Conservation (phyloP, 2,329 filamentous ascomycete species). For the Aspergillus chevalieri region DNA sequence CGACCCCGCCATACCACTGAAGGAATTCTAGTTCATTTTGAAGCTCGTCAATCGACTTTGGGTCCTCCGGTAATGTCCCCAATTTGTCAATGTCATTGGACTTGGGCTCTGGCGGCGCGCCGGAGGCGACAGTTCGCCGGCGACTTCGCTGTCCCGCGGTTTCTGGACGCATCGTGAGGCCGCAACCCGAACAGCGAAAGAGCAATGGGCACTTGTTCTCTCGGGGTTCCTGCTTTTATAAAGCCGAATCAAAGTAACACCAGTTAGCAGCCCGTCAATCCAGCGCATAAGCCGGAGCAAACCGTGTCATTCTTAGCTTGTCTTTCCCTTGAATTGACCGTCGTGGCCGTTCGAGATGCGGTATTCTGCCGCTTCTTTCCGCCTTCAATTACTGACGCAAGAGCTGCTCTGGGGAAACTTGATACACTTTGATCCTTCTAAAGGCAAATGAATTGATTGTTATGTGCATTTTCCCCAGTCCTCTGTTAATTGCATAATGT, state of each 20-base stretch:
- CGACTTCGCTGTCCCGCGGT: slow-evolving; percentile 27
- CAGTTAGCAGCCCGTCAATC: background rate
- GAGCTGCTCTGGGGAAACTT: background rate
- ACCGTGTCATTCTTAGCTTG: background rate
- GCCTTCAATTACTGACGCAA: slow-evolving; percentile 24
- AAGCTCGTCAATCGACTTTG: slow-evolving; percentile 34
- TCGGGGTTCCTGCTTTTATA: background rate
- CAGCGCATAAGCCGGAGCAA: background rate
- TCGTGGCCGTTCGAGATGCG: slow-evolving; percentile 17
- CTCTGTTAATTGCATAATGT: slow-evolving; percentile 17
- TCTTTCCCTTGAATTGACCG: slow-evolving; percentile 3
- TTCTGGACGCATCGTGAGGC: slow-evolving; percentile 22
- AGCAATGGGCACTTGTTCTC: background rate
- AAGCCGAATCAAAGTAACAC: background rate
- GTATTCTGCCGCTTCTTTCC: slow-evolving; percentile 31
- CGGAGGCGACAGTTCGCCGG: slow-evolving; percentile 33
- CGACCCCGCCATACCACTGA: slow-evolving; percentile 53
- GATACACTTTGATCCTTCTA: slow-evolving; percentile 5
- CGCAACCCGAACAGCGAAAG: background rate
- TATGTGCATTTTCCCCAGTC: slow-evolving; percentile 1
- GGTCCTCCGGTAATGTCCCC: slow-evolving; percentile 8
- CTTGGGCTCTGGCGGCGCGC: slow-evolving; percentile 24
- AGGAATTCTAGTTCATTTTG: slow-evolving; percentile 56
- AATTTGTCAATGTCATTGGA: slow-evolving; percentile 14
- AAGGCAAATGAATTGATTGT: slow-evolving; percentile 19